Conservation (phyloP, 108 stramenopile genomes). For the Pseudonitzschia multistriata region DNA sequence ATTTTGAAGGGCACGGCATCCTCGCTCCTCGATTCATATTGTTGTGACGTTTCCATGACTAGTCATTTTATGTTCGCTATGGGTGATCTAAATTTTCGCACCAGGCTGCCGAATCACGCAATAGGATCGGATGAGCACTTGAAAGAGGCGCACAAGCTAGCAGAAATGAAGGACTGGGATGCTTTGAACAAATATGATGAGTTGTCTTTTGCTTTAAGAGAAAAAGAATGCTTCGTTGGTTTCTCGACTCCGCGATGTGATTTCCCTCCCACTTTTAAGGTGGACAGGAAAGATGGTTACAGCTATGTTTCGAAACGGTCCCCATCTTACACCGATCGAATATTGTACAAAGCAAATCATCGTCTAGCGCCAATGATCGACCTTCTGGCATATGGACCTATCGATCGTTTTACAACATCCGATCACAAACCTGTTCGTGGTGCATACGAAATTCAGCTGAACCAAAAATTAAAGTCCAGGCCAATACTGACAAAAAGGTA, state of each 20-base stretch:
- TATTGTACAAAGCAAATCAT: slow-evolving; percentile 70
- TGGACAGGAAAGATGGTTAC: slow-evolving; percentile 48
- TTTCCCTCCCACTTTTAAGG: slow-evolving; percentile 86
- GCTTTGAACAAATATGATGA: slow-evolving; percentile 55
- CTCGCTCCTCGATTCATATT: slow-evolving; percentile 9
- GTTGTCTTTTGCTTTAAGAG: slow-evolving; percentile 36
- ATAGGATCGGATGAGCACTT: slow-evolving; percentile 26
- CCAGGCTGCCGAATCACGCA: slow-evolving; percentile 21
- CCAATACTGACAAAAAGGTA: slow-evolving; percentile 12
- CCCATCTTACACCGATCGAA: slow-evolving; percentile 82
- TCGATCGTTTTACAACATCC: slow-evolving; percentile 52
- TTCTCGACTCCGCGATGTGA: slow-evolving; percentile 55
- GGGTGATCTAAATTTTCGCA: slow-evolving; percentile 74
- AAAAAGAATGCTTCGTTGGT: slow-evolving; percentile 51
- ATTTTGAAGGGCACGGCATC: slow-evolving; percentile 44
- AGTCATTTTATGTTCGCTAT: slow-evolving; percentile 65
- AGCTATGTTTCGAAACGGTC: slow-evolving; percentile 65
- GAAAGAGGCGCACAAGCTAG: slow-evolving; percentile 21
- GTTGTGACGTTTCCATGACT: slow-evolving; percentile 40
- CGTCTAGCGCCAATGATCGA: slow-evolving; percentile 36
- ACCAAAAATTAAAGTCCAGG: slow-evolving; percentile 23
- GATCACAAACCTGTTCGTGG: slow-evolving; percentile 89
- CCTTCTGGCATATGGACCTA: slow-evolving; percentile 58
- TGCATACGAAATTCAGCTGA: slow-evolving; percentile 42
- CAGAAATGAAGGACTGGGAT: slow-evolving; percentile 40